Evolutionary conservation across 306 rosid species (phyloP).

Genomic region (Cucurbita ficifolia): DNA sequence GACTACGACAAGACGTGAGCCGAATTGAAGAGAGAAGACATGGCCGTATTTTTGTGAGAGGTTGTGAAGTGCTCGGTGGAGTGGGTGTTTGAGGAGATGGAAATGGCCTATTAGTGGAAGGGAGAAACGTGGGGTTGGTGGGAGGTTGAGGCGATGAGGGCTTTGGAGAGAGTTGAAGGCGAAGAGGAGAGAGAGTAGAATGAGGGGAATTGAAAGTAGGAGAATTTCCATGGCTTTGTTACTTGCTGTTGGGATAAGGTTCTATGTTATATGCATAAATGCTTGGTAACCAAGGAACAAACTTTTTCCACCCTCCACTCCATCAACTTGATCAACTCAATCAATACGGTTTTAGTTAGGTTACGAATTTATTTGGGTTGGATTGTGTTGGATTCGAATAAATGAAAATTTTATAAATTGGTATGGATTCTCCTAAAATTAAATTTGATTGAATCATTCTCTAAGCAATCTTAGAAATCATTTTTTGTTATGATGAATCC

Average conservation of each 20-base stretch:
- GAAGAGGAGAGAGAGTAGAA: not conserved
- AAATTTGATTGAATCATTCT: too few species aligned
- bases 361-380: too few species aligned
- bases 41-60: not conserved
- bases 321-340: too few species aligned
- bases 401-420: too few species aligned
- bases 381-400: too few species aligned
- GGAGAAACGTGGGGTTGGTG: not conserved
- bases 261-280: too few species aligned
- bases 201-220: not conserved
- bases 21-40: not conserved
- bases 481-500: too few species aligned
- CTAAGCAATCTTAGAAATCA: too few species aligned
- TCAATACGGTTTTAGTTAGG: too few species aligned
- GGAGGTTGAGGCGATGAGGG: not conserved
- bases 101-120: not conserved
- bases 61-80: not conserved
- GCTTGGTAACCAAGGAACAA: too few species aligned
- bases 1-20: not conserved
- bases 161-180: not conserved
- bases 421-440: too few species aligned
- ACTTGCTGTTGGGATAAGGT: not conserved
- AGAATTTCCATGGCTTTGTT: not conserved
- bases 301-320: too few species aligned
- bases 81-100: not conserved